Base-by-base conservation (phyloP, 257 asterid genomes). In the Cordia subcordata region DNA sequence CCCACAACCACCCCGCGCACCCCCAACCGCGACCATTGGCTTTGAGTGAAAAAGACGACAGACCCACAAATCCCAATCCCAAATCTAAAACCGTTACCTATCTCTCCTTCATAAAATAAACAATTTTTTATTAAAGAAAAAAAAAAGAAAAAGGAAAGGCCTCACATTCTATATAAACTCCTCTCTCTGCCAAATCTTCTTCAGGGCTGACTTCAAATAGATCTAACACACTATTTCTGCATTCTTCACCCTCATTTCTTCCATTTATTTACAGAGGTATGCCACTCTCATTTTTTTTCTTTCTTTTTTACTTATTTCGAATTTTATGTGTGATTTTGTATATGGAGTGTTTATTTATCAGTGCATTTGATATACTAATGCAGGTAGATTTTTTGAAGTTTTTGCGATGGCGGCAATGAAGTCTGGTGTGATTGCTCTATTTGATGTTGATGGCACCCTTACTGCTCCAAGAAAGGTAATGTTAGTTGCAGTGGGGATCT, bases 381-480 rank as follows among this genome's bases (percentile, higher is more conserved):
- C 51, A 18, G 53, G 47, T 42, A 42, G 2, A 42, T 3, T 42
- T n/a, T 42, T 42, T 42, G 47, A 42, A 49, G 57, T 20, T 13
- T 20, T 13, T 21, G 21, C 11, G 8, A 93, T 86, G 96, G 91
- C 87, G 49, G 76, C 71, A 58, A 70, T 53, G 53, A 82, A 58
- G 67, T 78, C 96, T 75, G 95, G 95, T 9, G 74, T 81, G 32
- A 83, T 93, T 77, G 97, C 94, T 66, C 85, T 93, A 21, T 93
- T 93, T 18, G 99, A 93, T 72, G 96, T 93, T 55, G 99, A 93
- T 73, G 99, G 95, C 63, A 93, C 99, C 8, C 96, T 93, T 47
- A 89, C 99, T 19, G 94, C 99, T 60, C 95, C 99, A 4, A 68
- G 99, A 49, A 84, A 86, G 95, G 97, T 89, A 55, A 27, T 27